Percentiles rank a stretch among this genome's conserved stretches.
phyloP scores from a whole-genome alignment of 106 monocot genomes.

The Allium sativum region DNA sequence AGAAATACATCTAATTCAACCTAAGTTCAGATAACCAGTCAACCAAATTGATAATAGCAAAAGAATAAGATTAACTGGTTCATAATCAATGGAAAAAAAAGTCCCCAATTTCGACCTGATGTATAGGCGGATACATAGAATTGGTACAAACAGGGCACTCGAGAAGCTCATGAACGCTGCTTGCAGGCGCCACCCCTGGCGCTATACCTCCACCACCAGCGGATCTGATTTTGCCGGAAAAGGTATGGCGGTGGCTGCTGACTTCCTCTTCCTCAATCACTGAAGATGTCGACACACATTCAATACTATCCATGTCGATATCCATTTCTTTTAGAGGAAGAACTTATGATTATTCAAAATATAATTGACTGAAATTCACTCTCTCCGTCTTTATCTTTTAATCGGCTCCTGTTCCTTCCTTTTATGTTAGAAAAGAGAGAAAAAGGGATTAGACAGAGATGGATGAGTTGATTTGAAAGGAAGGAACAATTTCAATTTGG shows the following conservation, averaged over 20 bases:
- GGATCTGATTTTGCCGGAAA: not conserved
- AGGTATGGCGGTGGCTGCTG: slow-evolving; percentile 17
- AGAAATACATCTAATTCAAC: no score
- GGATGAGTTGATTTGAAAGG: not conserved
- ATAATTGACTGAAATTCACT: not conserved
- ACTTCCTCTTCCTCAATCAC: slow-evolving; percentile 38
- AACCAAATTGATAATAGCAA: not conserved
- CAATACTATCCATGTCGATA: slow-evolving; percentile 39
- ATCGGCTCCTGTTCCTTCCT: not conserved
- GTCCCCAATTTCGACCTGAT: slow-evolving; percentile 29
- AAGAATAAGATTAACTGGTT: no score
- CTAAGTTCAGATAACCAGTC: no score
- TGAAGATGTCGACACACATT: slow-evolving; percentile 43
- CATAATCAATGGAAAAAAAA: no score
- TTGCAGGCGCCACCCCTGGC: slow-evolving; percentile 24
- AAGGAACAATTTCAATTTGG: no score
- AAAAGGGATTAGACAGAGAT: not conserved
- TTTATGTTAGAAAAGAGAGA: not conserved
- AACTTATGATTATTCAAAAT: not conserved
- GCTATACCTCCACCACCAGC: slow-evolving; percentile 11
- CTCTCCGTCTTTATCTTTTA: not conserved
- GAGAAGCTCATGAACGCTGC: slow-evolving; percentile 64
- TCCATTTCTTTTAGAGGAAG: not conserved
- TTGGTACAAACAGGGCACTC: slow-evolving; percentile 85
- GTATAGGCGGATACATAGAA: slow-evolving; percentile 86